Conservation (phyloP, 306 rosid species). For the Cercis canadensis region DNA sequence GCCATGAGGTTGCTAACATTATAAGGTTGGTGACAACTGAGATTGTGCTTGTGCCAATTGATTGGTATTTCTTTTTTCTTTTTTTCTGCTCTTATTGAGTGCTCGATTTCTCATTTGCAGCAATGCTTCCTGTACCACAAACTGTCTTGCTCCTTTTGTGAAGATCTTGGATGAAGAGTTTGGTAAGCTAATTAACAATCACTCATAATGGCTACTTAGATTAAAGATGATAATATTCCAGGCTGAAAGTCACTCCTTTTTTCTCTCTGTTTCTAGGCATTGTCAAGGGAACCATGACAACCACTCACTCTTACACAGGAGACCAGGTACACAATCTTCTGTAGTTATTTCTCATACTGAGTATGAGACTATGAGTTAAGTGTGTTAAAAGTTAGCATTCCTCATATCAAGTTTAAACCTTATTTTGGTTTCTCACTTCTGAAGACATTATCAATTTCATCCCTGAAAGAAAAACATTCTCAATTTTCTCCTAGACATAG, state of each 20-base stretch:
- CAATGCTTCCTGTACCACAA: constrained; percentile 98
- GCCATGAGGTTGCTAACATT: constrained; percentile 71
- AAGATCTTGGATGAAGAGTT: constrained; percentile 92
- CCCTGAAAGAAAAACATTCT: too few species aligned
- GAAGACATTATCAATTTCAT: too few species aligned
- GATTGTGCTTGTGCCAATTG: neutral
- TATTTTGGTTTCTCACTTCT: too few species aligned
- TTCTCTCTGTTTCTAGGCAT: constrained; percentile 62
- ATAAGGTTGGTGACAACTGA: constrained; percentile 58
- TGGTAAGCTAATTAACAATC: constrained; percentile 54
- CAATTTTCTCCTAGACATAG: too few species aligned
- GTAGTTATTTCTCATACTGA: neutral
- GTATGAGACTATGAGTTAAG: neutral
- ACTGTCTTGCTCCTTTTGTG: constrained; percentile 97
- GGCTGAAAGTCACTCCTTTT: constrained; percentile 14
- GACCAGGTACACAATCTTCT: constrained; percentile 67
- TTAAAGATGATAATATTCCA: neutral
- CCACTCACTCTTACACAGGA: constrained; percentile 99
- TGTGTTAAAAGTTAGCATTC: too few species aligned
- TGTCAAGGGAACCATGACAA: constrained; percentile 99
- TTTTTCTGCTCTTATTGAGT: neutral
- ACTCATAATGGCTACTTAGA: constrained; percentile 1
- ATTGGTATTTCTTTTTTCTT: neutral
- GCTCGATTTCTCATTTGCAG: constrained; percentile 47
- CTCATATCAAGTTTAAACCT: too few species aligned